Percentiles rank a stretch among this genome's conserved stretches.
Conservation (phyloP, 23 red algal species). For the Gracilaria gracilis region DNA sequence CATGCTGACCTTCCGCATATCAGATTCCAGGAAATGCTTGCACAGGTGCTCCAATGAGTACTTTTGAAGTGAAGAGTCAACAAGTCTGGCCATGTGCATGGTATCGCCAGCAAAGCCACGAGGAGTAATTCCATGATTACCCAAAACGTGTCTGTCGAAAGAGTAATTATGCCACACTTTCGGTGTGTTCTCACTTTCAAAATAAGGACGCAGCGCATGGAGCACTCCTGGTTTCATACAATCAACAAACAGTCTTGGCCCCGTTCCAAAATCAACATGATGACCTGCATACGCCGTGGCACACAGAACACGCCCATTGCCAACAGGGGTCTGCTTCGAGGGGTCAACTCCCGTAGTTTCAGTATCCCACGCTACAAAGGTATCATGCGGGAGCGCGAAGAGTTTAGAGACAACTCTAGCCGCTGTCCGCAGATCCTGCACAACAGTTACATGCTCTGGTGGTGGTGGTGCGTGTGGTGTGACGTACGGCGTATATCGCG, state of each 20-base stretch:
- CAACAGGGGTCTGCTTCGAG: slow-evolving; percentile 69
- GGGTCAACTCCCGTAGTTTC: slow-evolving; percentile 82
- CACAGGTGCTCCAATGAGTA: slow-evolving; percentile 79
- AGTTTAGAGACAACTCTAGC: slow-evolving; percentile 21
- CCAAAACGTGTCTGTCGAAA: slow-evolving; percentile 84
- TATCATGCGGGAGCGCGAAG: slow-evolving; percentile 12
- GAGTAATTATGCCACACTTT: slow-evolving; percentile 98
- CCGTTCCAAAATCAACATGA: slow-evolving; percentile 76
- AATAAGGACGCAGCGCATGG: slow-evolving; percentile 74
- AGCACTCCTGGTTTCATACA: slow-evolving; percentile 55
- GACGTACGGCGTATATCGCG: neutral
- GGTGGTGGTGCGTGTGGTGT: neutral
- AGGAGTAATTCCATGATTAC: slow-evolving; percentile 78
- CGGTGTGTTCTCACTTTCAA: slow-evolving; percentile 50
- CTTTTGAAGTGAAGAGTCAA: slow-evolving; percentile 60
- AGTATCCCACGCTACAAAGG: slow-evolving; percentile 89
- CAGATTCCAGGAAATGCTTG: slow-evolving; percentile 35
- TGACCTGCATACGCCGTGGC: slow-evolving; percentile 78
- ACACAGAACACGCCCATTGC: slow-evolving; percentile 80
- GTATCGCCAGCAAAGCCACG: slow-evolving; percentile 90
- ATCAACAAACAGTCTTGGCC: slow-evolving; percentile 78
- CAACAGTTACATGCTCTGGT: slow-evolving; percentile 41
- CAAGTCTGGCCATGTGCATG: slow-evolving; percentile 93
- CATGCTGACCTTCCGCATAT: slow-evolving; percentile 63
- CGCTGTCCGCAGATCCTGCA: slow-evolving; percentile 32